These are phyloP conservation scores for Cordyceps militaris DNA, from an alignment of 2,329 filamentous ascomycete genomes.

Conservation along the genomic window DNA sequence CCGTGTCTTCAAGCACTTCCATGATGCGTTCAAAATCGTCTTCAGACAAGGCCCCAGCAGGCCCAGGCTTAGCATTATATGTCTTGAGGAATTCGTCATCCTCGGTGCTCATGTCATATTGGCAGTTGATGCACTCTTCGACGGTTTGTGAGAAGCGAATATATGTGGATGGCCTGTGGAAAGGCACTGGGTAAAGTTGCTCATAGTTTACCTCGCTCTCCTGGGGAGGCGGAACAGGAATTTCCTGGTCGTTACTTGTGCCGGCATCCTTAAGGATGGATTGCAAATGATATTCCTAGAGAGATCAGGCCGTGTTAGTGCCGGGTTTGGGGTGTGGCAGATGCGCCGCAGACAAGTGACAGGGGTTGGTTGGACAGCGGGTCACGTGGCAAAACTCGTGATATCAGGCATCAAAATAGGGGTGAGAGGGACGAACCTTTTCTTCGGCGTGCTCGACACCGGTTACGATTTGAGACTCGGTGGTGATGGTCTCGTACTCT, in stretches of 20 bases:
- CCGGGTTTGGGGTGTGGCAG: not conserved
- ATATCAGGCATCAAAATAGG: slow-evolving; percentile 28
- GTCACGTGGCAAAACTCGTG: slow-evolving; percentile 46
- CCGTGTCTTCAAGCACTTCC: slow-evolving; percentile 88
- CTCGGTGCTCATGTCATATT: slow-evolving; percentile 91
- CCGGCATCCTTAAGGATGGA: slow-evolving; percentile 59
- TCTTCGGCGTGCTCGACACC: slow-evolving; percentile 97
- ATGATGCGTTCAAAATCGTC: slow-evolving; percentile 92
- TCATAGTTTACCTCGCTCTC: slow-evolving; percentile 74
- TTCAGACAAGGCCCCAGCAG: slow-evolving; percentile 64
- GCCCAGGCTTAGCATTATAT: slow-evolving; percentile 70
- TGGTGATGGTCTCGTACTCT: slow-evolving; percentile 79
- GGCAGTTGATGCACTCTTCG: slow-evolving; percentile 83
- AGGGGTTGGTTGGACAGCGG: slow-evolving; percentile 16
- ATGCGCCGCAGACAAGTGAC: slow-evolving; percentile 13
- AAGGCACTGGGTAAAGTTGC: slow-evolving; percentile 71
- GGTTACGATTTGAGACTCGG: slow-evolving; percentile 81
- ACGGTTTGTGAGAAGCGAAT: slow-evolving; percentile 98
- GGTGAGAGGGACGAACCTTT: slow-evolving; percentile 64
- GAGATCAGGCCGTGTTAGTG: slow-evolving; percentile 14
- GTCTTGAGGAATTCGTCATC: slow-evolving; percentile 79
- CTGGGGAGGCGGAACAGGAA: slow-evolving; percentile 58
- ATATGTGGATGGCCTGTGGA: slow-evolving; percentile 82
- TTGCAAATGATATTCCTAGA: slow-evolving; percentile 90
- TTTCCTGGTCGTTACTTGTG: slow-evolving; percentile 52